Evolutionary conservation across 2,329 filamentous ascomycete species (phyloP).

Genomic region (Taxawa tesnikishii): DNA sequence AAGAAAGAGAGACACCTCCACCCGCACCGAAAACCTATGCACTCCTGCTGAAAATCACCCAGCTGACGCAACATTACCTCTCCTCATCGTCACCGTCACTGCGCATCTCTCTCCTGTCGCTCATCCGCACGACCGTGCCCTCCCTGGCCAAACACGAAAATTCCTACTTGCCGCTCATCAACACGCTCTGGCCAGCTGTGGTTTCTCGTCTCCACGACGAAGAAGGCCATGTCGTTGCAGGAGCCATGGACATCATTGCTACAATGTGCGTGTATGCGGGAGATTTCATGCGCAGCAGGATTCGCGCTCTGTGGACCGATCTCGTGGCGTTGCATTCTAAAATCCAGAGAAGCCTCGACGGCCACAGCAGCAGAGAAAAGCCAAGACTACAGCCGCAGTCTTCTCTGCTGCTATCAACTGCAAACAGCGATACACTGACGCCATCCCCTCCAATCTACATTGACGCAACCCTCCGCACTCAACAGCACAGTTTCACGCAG

Average conservation of each 20-base stretch:
- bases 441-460: conserved; percentile 2
- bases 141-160: conserved; percentile 67
- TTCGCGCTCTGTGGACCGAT: conserved; percentile 58
- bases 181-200: conserved; percentile 81
- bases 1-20: conserved; percentile 33
- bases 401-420: no score
- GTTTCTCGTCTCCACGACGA: conserved; percentile 53
- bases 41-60: conserved; percentile 70
- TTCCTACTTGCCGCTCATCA: conserved; percentile 76
- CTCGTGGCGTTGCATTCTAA: conserved; percentile 13
- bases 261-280: conserved; percentile 61
- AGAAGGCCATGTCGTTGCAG: conserved; percentile 56
- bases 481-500: conserved; percentile 51
- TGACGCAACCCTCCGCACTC: conserved; percentile 42
- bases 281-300: conserved; percentile 65
- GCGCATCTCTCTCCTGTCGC: conserved; percentile 62
- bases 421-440: conserved; percentile 1
- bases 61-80: conserved; percentile 79
- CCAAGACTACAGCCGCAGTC: conserved; percentile 1
- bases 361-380: neutral
- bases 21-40: conserved; percentile 63
- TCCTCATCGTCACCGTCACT: conserved; percentile 72
- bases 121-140: conserved; percentile 61
- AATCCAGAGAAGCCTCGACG: conserved; percentile 1
- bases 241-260: conserved; percentile 56